A percentile compares a stretch with the other conserved stretches of the same genome.
phyloP scores from a whole-genome alignment of 805 yeast species.

The Suhomyces emberorum region DNA sequence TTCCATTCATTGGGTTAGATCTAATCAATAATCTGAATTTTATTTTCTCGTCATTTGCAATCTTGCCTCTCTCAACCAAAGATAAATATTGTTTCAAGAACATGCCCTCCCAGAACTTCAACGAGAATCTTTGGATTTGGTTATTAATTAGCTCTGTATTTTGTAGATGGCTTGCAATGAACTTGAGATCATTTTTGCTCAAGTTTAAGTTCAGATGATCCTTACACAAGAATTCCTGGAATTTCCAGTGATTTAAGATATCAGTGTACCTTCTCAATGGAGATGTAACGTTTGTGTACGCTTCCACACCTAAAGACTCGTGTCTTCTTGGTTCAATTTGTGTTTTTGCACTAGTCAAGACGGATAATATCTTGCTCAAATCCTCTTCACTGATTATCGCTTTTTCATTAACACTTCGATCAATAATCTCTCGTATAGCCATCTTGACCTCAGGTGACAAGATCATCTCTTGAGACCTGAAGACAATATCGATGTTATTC shows the following conservation, averaged over 20 bases:
- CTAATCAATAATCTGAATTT: constrained; percentile 22
- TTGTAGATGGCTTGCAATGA: constrained; percentile 29
- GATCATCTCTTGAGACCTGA: constrained; percentile 34
- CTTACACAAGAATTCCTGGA: constrained; percentile 9
- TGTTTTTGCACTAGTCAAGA: constrained; percentile 52
- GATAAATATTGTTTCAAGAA: constrained; percentile 29
- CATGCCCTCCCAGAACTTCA: constrained; percentile 36
- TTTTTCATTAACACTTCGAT: constrained; percentile 11
- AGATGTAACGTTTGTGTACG: constrained; percentile 72
- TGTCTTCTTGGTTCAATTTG: constrained; percentile 49
- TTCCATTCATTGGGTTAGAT: constrained; percentile 23
- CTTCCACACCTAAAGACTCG: constrained; percentile 56
- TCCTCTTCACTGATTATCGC: constrained; percentile 35
- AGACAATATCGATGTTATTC: constrained; percentile 52
- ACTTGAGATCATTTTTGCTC: constrained; percentile 10
- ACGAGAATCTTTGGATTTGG: constrained; percentile 21
- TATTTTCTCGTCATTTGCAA: constrained; percentile 14
- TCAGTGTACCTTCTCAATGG: constrained; percentile 27
- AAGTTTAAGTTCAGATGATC: neutral
- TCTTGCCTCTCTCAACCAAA: constrained; percentile 13
- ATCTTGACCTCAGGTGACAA: constrained; percentile 18
- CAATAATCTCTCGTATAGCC: constrained; percentile 22
- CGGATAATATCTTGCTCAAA: constrained; percentile 40
- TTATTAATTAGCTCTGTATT: constrained; percentile 26
- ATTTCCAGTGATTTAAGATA: constrained; percentile 68